Evolutionary conservation across 2,329 filamentous ascomycete genomes (phyloP), one percentile per base, ranked within the genome.

Genomic region (Geosmithia putterillii): DNA sequence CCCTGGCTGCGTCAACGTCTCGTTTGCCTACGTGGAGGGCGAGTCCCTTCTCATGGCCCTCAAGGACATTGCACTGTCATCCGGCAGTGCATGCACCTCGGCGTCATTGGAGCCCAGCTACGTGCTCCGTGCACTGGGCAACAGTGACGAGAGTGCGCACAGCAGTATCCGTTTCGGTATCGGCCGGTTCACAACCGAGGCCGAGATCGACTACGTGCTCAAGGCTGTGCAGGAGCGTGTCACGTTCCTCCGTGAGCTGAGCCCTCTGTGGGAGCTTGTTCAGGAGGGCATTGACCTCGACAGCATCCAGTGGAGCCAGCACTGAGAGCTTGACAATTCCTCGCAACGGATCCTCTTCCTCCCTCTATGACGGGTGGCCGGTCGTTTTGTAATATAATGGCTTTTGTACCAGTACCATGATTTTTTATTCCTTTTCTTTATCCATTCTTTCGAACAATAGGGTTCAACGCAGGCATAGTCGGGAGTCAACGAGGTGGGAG

Each of bases 91-190:
- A 6, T 98, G 92, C 66, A 98, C 92, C 2, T 96, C 90, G 4
- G 92, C 92, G 0, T 98, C 92, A 1, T 70, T 98, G 28, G 92
- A 98, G 63, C 92, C 92, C 15, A 94, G 86, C 61, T 98, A 98
- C 61, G 92, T 98, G 40, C 75, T 98, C 23, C 81, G 92, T 45
- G 92, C 92, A 4, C 74, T 98, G 17, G 92, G 92, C 46, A 96
- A 85, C 71, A 95, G 88, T 52, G 92, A 98, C 55, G 92, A 98
- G 68, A 95, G 84, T 54, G 92, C 92, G 8, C 92, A 98, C 67
- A 95, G 87, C 65, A 95, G 88, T 69, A 98, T 98, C 54, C 79
- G 92, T 45, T 98, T 98, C 53, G 92, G 92, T 40, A 96, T 98
- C 57, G 92, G 92, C 23, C 83, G 92, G 7, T 98, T 96, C 66